phyloP scores from a whole-genome alignment of 306 rosid species.

The Ormosia emarginata region DNA sequence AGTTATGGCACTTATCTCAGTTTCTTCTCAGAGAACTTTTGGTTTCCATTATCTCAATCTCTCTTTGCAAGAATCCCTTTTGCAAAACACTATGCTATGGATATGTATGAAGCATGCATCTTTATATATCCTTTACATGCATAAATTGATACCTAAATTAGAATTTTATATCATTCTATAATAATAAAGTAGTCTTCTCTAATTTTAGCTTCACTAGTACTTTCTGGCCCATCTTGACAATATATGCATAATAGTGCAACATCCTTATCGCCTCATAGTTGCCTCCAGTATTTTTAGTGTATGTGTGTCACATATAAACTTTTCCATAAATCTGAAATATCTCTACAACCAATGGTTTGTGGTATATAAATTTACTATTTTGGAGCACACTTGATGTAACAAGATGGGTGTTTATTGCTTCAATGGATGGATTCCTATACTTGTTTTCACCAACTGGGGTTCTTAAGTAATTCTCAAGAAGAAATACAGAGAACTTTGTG shows the following conservation, averaged over 20 bases:
- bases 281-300: background rate
- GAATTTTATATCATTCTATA: background rate
- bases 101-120: background rate
- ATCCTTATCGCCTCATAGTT: background rate
- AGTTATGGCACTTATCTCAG: background rate
- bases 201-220: background rate
- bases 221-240: background rate
- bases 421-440: no score
- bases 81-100: background rate
- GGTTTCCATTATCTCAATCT: background rate
- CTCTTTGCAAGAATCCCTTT: background rate
- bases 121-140: background rate
- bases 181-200: background rate
- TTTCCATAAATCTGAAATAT: no score
- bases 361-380: no score
- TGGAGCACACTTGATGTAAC: no score
- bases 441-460: no score
- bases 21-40: background rate
- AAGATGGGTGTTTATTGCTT: no score
- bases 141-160: background rate
- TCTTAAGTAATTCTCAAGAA: no score
- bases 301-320: no score
- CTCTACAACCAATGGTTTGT: no score
- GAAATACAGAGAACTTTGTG: constrained; percentile 33
- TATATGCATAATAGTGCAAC: background rate